Conservation (phyloP, 140 eudicot species). For the Senecio squalidus region DNA sequence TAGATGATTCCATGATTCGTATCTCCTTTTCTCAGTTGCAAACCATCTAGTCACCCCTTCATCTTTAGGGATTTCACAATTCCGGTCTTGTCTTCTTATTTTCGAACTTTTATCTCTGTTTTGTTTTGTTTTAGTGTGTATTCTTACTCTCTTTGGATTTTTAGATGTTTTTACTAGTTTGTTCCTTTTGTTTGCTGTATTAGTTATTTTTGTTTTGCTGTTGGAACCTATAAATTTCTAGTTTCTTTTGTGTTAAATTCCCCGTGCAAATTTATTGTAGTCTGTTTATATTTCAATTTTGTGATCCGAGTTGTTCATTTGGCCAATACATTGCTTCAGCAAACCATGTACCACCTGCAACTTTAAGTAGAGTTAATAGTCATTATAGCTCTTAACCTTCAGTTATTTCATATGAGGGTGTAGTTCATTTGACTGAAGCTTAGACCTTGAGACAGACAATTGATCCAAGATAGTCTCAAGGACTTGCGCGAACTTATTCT, state of each 20-base stretch:
- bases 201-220: background rate
- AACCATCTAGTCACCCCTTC: constrained; percentile 37
- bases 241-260: too few relatives aligned
- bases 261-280: too few relatives aligned
- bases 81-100: background rate
- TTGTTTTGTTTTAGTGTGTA: constrained; percentile 31
- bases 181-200: background rate
- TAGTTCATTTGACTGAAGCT: too few relatives aligned
- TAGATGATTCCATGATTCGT: constrained; percentile 66
- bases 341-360: too few relatives aligned
- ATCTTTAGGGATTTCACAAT: constrained; percentile 5
- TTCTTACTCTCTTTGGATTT: constrained; percentile 16
- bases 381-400: too few relatives aligned
- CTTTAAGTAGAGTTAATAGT: too few relatives aligned
- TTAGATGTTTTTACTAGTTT: constrained; percentile 7
- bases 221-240: too few relatives aligned
- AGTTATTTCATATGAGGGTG: too few relatives aligned
- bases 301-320: too few relatives aligned
- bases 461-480: constrained; percentile 88
- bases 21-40: constrained; percentile 95
- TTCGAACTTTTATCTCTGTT: background rate
- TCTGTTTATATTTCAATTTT: too few relatives aligned
- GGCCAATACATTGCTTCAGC: too few relatives aligned
- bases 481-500: constrained; percentile 86
- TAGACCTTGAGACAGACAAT: constrained; percentile 87